These are phyloP conservation scores for Wolfiporia cocos DNA, from an alignment of 1,284 basidiomycete species.

Conservation along the genomic window DNA sequence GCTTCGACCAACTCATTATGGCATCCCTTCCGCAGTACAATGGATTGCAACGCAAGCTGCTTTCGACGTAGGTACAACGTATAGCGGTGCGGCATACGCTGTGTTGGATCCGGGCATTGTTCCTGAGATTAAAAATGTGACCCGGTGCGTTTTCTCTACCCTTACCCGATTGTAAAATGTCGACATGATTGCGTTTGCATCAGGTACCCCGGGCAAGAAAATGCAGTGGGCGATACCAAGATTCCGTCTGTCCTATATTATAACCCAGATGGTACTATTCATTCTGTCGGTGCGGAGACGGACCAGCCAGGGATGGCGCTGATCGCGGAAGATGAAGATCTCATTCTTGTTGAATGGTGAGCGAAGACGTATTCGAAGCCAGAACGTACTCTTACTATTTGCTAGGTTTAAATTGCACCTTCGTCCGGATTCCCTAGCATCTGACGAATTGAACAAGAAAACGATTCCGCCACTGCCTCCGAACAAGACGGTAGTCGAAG, in stretches of 20 bases:
- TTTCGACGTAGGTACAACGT: no score
- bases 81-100: no score
- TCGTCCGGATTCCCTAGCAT: no score
- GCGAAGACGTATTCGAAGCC: neutral
- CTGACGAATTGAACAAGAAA: constrained; percentile 20
- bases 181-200: no score
- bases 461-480: constrained; percentile 39
- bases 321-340: constrained; percentile 38
- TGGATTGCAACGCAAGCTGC: no score
- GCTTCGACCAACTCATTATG: no score
- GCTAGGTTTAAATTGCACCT: constrained; percentile 58
- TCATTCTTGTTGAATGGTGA: constrained; percentile 48
- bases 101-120: no score
- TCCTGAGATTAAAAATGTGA: no score
- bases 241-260: constrained; percentile 55
- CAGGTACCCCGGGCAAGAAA: constrained; percentile 39
- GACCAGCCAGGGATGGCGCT: constrained; percentile 34
- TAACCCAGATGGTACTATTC: constrained; percentile 35
- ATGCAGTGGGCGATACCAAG: constrained; percentile 39
- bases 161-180: no score
- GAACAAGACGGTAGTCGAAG: constrained; percentile 38
- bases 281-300: constrained; percentile 49
- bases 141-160: no score
- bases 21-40: no score
- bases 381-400: neutral